phyloP scores from a whole-genome alignment of 202 grass and related monocot genomes.

The Schoenoplectus triqueter region DNA sequence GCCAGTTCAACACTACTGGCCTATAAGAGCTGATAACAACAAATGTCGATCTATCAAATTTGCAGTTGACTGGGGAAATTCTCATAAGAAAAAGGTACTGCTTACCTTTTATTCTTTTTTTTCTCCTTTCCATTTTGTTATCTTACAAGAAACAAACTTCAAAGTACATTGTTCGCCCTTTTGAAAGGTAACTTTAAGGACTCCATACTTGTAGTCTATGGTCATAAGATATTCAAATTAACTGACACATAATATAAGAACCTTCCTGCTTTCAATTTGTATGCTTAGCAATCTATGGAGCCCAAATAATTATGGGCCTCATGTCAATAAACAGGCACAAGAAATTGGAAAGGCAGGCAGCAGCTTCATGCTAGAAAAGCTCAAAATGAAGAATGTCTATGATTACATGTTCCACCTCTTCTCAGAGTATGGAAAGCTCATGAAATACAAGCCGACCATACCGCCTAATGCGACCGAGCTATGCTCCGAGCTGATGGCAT shows the following conservation, averaged over 20 bases:
- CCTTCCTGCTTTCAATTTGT: too few species aligned
- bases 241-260: too few species aligned
- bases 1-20: slow-evolving; percentile 88
- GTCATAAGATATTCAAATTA: neutral
- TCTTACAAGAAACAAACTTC: neutral
- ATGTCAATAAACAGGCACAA: slow-evolving; percentile 54
- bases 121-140: neutral
- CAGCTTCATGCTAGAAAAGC: slow-evolving; percentile 59
- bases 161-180: neutral
- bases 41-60: slow-evolving; percentile 87
- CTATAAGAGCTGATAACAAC: slow-evolving; percentile 48
- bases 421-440: slow-evolving; percentile 79
- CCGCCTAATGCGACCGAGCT: slow-evolving; percentile 63
- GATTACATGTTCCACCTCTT: slow-evolving; percentile 94
- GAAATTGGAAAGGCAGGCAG: slow-evolving; percentile 75
- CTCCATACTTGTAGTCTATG: neutral
- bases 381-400: slow-evolving; percentile 73
- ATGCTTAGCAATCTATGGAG: neutral
- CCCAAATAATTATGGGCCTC: slow-evolving; percentile 5
- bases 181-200: neutral
- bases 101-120: slow-evolving; percentile 8
- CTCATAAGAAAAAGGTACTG: slow-evolving; percentile 70
- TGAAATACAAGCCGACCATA: slow-evolving; percentile 67
- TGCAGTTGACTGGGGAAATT: slow-evolving; percentile 94
- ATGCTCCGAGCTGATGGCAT: slow-evolving; percentile 70